These are phyloP conservation scores for Globisporangium cylindrosporum DNA, from an alignment of 352 stramenopile species.

Conservation along the genomic window DNA sequence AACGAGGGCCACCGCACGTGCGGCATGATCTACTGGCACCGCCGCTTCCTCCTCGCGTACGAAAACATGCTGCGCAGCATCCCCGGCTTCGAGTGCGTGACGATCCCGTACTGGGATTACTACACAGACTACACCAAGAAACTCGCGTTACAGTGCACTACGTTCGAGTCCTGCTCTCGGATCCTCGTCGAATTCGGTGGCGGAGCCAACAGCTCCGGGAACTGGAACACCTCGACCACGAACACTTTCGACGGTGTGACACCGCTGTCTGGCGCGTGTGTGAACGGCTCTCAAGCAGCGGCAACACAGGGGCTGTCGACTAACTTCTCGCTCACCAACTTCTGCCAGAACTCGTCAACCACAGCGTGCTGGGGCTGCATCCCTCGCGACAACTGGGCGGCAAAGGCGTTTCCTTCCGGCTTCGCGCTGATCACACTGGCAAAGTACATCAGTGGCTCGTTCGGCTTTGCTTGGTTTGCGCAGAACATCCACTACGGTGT, in stretches of 20 bases:
- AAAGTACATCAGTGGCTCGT: constrained; percentile 24
- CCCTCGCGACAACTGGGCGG: constrained; percentile 31
- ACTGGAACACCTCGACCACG: constrained; percentile 17
- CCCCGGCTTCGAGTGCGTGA: constrained; percentile 57
- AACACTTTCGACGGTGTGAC: constrained; percentile 29
- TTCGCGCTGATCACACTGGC: constrained; percentile 36
- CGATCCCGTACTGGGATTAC: constrained; percentile 81
- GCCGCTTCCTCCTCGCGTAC: constrained; percentile 64
- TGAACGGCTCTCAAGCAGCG: constrained; percentile 16
- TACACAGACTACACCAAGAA: constrained; percentile 46
- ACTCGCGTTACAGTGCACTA: constrained; percentile 22
- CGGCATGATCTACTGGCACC: constrained; percentile 69
- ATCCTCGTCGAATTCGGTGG: constrained; percentile 40
- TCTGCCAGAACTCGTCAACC: constrained; percentile 40
- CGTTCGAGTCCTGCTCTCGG: constrained; percentile 33
- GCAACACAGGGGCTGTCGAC: constrained; percentile 18
- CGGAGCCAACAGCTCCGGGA: not conserved
- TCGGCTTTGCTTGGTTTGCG: constrained; percentile 31
- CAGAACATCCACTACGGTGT: constrained; percentile 40
- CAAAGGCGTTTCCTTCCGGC: constrained; percentile 35
- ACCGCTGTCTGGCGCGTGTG: constrained; percentile 24
- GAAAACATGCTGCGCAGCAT: constrained; percentile 77
- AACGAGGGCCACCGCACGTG: constrained; percentile 48
- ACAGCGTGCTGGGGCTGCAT: constrained; percentile 34
- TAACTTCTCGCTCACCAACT: constrained; percentile 17